Percentiles rank a stretch among this genome's conserved stretches.
Conservation (phyloP, 257 asterid species). For the Verbena officinalis region DNA sequence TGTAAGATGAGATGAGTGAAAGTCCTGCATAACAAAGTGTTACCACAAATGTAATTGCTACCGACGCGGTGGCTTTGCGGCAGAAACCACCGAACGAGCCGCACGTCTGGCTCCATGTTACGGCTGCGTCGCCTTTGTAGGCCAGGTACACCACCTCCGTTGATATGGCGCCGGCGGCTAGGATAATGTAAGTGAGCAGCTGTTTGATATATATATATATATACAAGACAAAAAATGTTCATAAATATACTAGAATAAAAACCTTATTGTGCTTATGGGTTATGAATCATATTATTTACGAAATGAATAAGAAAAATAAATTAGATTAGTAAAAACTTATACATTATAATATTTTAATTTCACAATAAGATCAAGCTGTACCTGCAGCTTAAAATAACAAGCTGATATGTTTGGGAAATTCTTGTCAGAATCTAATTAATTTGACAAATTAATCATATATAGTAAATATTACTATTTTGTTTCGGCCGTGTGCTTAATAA, state of each 20-base stretch:
- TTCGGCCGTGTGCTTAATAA: no score
- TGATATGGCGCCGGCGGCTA: constrained; percentile 73
- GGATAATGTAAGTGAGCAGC: constrained; percentile 70
- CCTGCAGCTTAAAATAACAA: no score
- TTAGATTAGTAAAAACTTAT: no score
- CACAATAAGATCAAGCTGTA: no score
- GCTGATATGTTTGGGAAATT: no score
- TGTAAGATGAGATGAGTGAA: constrained; percentile 70
- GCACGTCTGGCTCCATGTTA: constrained; percentile 74
- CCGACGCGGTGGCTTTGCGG: constrained; percentile 69
- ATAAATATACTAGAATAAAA: no score
- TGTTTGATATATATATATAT: constrained; percentile 30
- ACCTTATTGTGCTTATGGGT: not conserved
- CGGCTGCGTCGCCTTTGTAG: constrained; percentile 66
- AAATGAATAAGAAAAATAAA: no score
- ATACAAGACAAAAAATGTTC: not conserved
- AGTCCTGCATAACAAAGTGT: constrained; percentile 70
- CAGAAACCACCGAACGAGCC: constrained; percentile 73
- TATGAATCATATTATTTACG: no score
- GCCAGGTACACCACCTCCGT: constrained; percentile 82
- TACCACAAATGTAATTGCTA: constrained; percentile 62
- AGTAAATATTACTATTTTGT: no score
- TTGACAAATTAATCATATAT: no score
- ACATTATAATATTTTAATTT: no score
- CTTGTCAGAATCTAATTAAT: no score